Conservation (phyloP, 768 basidiomycete genomes). For the Rhodocollybia butyracea region DNA sequence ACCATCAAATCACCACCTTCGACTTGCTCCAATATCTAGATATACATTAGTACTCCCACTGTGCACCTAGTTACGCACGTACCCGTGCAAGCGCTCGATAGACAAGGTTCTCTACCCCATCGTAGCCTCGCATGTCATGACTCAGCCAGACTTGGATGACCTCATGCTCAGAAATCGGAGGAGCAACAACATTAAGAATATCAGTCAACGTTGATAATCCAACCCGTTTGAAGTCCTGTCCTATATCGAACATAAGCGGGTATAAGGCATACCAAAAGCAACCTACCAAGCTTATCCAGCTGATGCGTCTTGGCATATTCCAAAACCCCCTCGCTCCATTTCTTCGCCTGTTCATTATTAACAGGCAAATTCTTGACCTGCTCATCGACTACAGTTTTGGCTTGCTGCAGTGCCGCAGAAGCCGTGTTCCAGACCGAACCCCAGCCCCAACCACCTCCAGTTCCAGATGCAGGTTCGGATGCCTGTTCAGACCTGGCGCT, state of each 20-base stretch:
- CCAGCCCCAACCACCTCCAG: conserved; percentile 73
- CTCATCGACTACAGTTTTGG: conserved; percentile 85
- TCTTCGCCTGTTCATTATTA: conserved; percentile 84
- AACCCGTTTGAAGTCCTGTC: conserved; percentile 85
- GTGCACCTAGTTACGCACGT: conserved; percentile 3
- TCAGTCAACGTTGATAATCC: conserved; percentile 88
- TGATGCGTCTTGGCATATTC: conserved; percentile 89
- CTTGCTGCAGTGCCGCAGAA: conserved; percentile 83
- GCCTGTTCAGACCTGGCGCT: conserved; percentile 15
- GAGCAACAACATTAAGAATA: conserved; percentile 93
- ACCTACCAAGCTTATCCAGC: conserved; percentile 83
- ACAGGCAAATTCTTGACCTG: conserved; percentile 85
- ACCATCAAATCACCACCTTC: conserved; percentile 90
- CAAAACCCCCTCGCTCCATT: conserved; percentile 83
- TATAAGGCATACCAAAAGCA: background rate
- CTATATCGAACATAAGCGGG: conserved; percentile 35
- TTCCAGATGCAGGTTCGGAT: conserved; percentile 8
- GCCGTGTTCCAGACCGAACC: conserved; percentile 87
- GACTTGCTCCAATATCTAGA: conserved; percentile 89
- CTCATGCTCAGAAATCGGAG: conserved; percentile 97
- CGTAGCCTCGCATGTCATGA: conserved; percentile 96
- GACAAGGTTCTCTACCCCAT: conserved; percentile 91
- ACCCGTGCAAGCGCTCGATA: conserved; percentile 81
- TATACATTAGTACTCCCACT: background rate
- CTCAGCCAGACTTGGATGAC: conserved; percentile 94